Evolutionary conservation across 441 rosid genomes (phyloP).

Genomic region (Populus hybrid): DNA sequence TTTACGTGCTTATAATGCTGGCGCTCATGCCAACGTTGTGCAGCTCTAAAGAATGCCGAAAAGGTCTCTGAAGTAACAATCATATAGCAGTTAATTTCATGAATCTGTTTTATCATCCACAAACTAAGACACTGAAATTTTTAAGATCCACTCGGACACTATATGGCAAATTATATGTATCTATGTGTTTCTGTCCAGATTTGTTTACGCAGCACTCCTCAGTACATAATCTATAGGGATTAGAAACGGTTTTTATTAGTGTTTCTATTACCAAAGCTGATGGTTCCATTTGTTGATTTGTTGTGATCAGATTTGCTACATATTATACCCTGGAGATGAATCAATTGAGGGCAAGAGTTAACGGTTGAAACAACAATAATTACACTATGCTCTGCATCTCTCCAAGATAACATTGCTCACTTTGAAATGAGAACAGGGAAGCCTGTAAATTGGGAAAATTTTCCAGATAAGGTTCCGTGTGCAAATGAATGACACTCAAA

Average conservation of each 20-base stretch:
- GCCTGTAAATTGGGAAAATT: slow-evolving; percentile 31
- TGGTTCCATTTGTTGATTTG: neutral
- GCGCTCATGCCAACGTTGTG: slow-evolving; percentile 46
- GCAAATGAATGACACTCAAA: slow-evolving; percentile 59
- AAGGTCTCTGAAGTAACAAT: slow-evolving; percentile 25
- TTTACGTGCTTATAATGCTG: slow-evolving; percentile 37
- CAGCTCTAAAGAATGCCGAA: slow-evolving; percentile 37
- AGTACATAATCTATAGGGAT: neutral
- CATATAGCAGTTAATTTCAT: neutral
- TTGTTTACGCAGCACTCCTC: neutral
- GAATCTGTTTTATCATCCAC: neutral
- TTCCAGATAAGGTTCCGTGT: slow-evolving; percentile 46
- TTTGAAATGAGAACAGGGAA: slow-evolving; percentile 37
- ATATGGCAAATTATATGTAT: neutral
- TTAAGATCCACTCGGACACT: neutral
- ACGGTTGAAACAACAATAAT: slow-evolving; percentile 47
- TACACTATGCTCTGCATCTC: slow-evolving; percentile 45
- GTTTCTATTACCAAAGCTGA: neutral
- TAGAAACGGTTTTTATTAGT: neutral
- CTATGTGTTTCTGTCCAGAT: neutral
- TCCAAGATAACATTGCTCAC: slow-evolving; percentile 42
- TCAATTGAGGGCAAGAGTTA: slow-evolving; percentile 42
- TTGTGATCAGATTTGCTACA: slow-evolving; percentile 37
- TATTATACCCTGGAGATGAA: slow-evolving; percentile 47
- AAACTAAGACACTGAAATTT: neutral